Evolutionary conservation across 164 flowering plant genomes (phyloP).

Genomic region (Kalanchoe fedtschenkoi): DNA sequence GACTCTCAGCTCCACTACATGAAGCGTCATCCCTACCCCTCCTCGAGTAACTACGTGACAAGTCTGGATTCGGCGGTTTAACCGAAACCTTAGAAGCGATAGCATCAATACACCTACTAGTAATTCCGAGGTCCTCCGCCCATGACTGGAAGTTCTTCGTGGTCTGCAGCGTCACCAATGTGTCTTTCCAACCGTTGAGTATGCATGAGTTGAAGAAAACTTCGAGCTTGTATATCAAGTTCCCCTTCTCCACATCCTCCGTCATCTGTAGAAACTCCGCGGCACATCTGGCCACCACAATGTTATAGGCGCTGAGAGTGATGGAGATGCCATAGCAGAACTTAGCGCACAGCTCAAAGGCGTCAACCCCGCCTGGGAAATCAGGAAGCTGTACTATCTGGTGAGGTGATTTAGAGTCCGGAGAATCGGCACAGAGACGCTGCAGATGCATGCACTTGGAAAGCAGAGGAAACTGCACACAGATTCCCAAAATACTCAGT

Average conservation of each 20-base stretch:
- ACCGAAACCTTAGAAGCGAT: constrained; percentile 40
- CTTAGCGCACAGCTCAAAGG: constrained; percentile 89
- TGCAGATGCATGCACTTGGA: constrained; percentile 74
- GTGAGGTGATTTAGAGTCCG: constrained; percentile 40
- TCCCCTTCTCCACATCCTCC: constrained; percentile 89
- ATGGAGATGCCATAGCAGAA: constrained; percentile 94
- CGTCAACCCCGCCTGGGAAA: constrained; percentile 83
- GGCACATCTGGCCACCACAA: constrained; percentile 72
- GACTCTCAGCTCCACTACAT: constrained; percentile 55
- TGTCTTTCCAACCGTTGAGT: constrained; percentile 89
- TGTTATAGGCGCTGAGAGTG: constrained; percentile 78
- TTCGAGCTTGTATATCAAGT: constrained; percentile 69
- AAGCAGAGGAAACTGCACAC: constrained; percentile 75
- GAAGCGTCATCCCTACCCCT: constrained; percentile 45
- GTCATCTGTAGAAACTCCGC: constrained; percentile 92
- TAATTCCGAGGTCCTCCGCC: constrained; percentile 80
- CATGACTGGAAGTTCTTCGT: constrained; percentile 51
- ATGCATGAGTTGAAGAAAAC: constrained; percentile 78
- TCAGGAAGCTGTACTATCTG: constrained; percentile 62
- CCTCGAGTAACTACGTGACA: constrained; percentile 55
- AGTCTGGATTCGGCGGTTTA: constrained; percentile 46
- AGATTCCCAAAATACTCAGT: too few relatives aligned
- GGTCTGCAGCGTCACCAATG: constrained; percentile 56
- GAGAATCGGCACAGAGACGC: constrained; percentile 46
- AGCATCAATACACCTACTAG: constrained; percentile 74